A percentile compares a stretch with the other conserved stretches of the same genome.
These are phyloP conservation scores for Dactylellina haptotyla DNA, from an alignment of 2,329 filamentous ascomycete species.

Conservation along the genomic window DNA sequence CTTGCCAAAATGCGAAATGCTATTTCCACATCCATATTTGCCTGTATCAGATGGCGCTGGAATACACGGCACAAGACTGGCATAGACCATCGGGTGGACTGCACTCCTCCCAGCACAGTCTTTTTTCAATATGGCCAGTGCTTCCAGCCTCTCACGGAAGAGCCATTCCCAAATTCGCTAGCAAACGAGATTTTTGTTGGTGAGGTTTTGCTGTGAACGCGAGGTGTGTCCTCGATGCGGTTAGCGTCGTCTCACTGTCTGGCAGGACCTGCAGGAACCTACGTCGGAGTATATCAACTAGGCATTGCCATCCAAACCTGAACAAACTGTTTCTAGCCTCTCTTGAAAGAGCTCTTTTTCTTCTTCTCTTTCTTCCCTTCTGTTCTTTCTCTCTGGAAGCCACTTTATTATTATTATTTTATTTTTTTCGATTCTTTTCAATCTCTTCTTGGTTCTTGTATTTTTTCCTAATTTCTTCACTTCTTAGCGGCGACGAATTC, in stretches of 20 bases:
- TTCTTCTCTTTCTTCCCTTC: conserved; percentile 8
- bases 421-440: conserved; percentile 4
- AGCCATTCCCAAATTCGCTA: conserved; percentile 20
- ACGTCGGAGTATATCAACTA: conserved; percentile 50
- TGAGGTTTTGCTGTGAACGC: conserved; percentile 18
- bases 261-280: conserved; percentile 44
- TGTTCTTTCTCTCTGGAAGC: conserved; percentile 13
- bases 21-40: conserved; percentile 38
- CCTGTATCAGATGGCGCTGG: conserved; percentile 53
- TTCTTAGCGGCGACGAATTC: conserved; percentile 6
- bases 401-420: conserved; percentile 9
- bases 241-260: conserved; percentile 42
- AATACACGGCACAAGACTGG: conserved; percentile 30
- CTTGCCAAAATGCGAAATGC: conserved; percentile 35
- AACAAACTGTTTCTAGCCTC: conserved; percentile 19
- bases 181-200: conserved; percentile 17
- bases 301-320: conserved; percentile 33
- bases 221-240: conserved; percentile 32
- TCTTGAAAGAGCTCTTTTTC: conserved; percentile 21
- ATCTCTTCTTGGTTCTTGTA: conserved; percentile 8
- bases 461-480: conserved; percentile 1
- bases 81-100: conserved; percentile 27
- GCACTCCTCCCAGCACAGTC: conserved; percentile 8
- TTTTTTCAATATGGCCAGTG: conserved; percentile 23
- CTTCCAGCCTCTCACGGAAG: conserved; percentile 45